Conservation (phyloP, 2,329 filamentous ascomycete genomes). For the Moelleriella libera region DNA sequence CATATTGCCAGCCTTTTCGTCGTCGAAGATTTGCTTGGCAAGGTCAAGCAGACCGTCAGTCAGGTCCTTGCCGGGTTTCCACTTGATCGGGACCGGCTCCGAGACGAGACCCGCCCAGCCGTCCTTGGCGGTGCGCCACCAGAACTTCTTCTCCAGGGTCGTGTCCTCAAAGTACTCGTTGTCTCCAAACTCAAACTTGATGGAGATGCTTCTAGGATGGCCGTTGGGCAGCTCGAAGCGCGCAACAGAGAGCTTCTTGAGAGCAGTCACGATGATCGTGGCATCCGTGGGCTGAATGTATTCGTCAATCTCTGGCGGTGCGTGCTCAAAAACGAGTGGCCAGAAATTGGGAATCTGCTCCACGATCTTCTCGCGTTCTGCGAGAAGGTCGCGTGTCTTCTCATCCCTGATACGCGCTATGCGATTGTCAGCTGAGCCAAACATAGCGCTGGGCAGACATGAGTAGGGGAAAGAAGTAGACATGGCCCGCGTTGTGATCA, state of each 20-base stretch:
- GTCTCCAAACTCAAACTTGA: slow-evolving; percentile 64
- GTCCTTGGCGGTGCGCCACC: slow-evolving; percentile 57
- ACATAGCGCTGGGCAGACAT: not conserved
- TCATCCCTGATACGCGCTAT: slow-evolving; percentile 60
- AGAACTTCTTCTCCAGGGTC: slow-evolving; percentile 82
- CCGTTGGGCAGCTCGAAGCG: slow-evolving; percentile 68
- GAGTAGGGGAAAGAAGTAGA: slow-evolving; percentile 6
- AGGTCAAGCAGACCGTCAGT: slow-evolving; percentile 68
- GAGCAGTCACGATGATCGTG: slow-evolving; percentile 51
- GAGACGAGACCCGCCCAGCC: slow-evolving; percentile 68
- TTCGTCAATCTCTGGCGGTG: slow-evolving; percentile 73
- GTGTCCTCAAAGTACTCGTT: slow-evolving; percentile 75
- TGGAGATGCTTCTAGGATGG: slow-evolving; percentile 66
- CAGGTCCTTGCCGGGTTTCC: slow-evolving; percentile 70
- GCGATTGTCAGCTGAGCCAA: not conserved
- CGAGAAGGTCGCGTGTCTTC: slow-evolving; percentile 57
- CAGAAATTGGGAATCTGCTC: slow-evolving; percentile 77
- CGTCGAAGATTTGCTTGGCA: slow-evolving; percentile 54
- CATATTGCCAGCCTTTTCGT: slow-evolving; percentile 30
- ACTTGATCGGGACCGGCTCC: slow-evolving; percentile 76
- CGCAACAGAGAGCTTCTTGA: slow-evolving; percentile 57
- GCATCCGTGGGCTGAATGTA: slow-evolving; percentile 75
- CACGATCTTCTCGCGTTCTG: slow-evolving; percentile 58
- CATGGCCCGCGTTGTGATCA: not conserved
- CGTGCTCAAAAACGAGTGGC: slow-evolving; percentile 83